A percentile compares a stretch with the other conserved stretches of the same genome.
phyloP scores from a whole-genome alignment of 345 rosid species.

The Cochlearia excelsa region DNA sequence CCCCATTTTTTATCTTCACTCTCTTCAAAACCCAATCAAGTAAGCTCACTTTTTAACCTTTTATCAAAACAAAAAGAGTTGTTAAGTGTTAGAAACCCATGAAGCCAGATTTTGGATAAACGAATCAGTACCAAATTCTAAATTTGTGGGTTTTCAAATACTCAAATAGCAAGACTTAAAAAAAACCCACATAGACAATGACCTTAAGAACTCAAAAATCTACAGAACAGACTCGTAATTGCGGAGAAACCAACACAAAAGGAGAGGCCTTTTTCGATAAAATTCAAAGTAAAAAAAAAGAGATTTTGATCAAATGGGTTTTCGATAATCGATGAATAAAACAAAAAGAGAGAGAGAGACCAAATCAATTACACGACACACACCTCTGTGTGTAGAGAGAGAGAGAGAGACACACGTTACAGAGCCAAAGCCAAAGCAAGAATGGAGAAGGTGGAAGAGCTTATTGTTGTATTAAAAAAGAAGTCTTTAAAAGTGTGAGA shows the following conservation, averaged over 20 bases:
- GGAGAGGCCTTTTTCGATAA: constrained; percentile 20
- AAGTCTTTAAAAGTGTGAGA: background rate
- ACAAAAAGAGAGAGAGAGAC: background rate
- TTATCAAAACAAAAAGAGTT: background rate
- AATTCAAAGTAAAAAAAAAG: background rate
- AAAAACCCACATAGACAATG: background rate
- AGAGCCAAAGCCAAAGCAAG: constrained; percentile 7
- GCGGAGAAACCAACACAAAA: background rate
- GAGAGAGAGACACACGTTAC: constrained; percentile 2
- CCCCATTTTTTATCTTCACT: constrained; percentile 52
- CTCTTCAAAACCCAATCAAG: background rate
- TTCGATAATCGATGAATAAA: background rate
- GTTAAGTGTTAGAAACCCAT: background rate
- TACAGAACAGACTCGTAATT: constrained; percentile 11
- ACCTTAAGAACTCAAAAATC: background rate
- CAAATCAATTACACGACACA: constrained; percentile 1
- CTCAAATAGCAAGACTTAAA: background rate
- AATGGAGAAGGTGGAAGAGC: constrained; percentile 1
- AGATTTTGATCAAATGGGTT: background rate
- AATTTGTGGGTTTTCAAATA: background rate
- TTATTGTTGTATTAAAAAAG: constrained; percentile 8
- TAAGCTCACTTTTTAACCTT: constrained; percentile 21
- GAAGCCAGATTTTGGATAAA: constrained; percentile 3
- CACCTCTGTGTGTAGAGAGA: constrained; percentile 26
- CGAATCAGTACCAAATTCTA: background rate